Percentiles rank a stretch among this genome's conserved stretches.
Evolutionary conservation across 768 basidiomycete genomes (phyloP).

Genomic region (Pisolithus orientalis): DNA sequence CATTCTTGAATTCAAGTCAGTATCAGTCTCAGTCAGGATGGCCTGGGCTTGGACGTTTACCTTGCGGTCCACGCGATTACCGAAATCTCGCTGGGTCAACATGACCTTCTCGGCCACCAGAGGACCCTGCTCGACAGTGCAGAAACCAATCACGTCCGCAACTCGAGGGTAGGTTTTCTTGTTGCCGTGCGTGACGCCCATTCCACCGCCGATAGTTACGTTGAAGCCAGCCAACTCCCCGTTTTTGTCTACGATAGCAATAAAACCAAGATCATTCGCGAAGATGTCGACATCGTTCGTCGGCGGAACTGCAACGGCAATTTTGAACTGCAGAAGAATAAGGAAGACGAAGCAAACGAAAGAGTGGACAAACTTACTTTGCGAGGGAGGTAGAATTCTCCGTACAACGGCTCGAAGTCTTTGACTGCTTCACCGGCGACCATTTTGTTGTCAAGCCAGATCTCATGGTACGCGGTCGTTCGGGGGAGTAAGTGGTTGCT

Average conservation of each 20-base stretch:
- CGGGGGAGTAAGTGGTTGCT: slow-evolving; percentile 84
- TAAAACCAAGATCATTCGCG: slow-evolving; percentile 94
- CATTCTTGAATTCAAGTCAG: slow-evolving; percentile 47
- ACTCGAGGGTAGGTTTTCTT: slow-evolving; percentile 97
- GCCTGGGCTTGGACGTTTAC: slow-evolving; percentile 20
- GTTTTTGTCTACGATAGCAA: slow-evolving; percentile 75
- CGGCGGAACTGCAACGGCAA: slow-evolving; percentile 93
- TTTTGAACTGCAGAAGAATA: slow-evolving; percentile 69
- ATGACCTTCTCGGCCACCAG: slow-evolving; percentile 89
- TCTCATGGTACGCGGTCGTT: slow-evolving; percentile 95
- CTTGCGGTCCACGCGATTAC: slow-evolving; percentile 84
- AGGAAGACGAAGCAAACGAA: background rate
- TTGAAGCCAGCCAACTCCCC: slow-evolving; percentile 90
- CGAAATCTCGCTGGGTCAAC: slow-evolving; percentile 91
- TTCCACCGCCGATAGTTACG: slow-evolving; percentile 90
- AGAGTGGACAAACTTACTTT: slow-evolving; percentile 51
- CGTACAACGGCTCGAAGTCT: slow-evolving; percentile 96
- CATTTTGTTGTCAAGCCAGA: slow-evolving; percentile 97
- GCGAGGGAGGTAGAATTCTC: slow-evolving; percentile 93
- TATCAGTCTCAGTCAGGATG: background rate
- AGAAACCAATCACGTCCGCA: slow-evolving; percentile 88
- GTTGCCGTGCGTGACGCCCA: slow-evolving; percentile 99
- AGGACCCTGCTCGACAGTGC: slow-evolving; percentile 78
- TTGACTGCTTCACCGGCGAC: slow-evolving; percentile 91
- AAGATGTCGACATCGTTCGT: slow-evolving; percentile 96